phyloP scores from a whole-genome alignment of 331 rosid species.

The Acacia concinna region DNA sequence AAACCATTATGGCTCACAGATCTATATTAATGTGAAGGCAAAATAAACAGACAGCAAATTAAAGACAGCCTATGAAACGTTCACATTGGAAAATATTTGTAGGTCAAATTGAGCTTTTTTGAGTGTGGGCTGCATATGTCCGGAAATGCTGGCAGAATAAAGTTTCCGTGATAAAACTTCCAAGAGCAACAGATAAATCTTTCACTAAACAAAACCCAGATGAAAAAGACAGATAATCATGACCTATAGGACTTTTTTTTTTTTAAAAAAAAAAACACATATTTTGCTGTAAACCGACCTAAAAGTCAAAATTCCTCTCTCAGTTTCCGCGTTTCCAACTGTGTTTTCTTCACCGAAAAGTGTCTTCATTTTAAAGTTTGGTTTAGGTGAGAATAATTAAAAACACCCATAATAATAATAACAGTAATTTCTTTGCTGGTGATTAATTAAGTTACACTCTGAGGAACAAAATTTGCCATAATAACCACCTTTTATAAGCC shows the following conservation, averaged over 20 bases:
- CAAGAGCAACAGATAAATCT: conserved; percentile 48
- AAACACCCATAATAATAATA: too few relatives aligned
- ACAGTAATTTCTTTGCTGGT: background rate
- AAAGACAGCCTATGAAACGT: conserved; percentile 10
- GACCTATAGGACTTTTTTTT: conserved; percentile 22
- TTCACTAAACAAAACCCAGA: conserved; percentile 33
- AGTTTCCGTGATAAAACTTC: conserved; percentile 41
- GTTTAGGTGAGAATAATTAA: conserved; percentile 14
- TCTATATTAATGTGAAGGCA: conserved; percentile 34
- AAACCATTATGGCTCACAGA: conserved; percentile 47
- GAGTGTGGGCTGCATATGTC: conserved; percentile 29
- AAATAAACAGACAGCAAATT: background rate
- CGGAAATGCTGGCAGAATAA: conserved; percentile 46
- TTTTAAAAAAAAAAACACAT: background rate
- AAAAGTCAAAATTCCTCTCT: conserved; percentile 40
- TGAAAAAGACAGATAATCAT: conserved; percentile 45
- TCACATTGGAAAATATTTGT: background rate
- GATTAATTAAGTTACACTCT: background rate
- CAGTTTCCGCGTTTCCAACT: conserved; percentile 39
- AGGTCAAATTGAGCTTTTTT: conserved; percentile 51
- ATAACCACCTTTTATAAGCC: background rate
- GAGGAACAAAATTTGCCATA: background rate
- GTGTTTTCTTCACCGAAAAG: conserved; percentile 22
- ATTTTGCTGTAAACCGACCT: conserved; percentile 12
- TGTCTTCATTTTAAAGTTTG: conserved; percentile 26